Evolutionary conservation across 1,139 yeast genomes (phyloP).

Genomic region (Suhomyces taliae): DNA sequence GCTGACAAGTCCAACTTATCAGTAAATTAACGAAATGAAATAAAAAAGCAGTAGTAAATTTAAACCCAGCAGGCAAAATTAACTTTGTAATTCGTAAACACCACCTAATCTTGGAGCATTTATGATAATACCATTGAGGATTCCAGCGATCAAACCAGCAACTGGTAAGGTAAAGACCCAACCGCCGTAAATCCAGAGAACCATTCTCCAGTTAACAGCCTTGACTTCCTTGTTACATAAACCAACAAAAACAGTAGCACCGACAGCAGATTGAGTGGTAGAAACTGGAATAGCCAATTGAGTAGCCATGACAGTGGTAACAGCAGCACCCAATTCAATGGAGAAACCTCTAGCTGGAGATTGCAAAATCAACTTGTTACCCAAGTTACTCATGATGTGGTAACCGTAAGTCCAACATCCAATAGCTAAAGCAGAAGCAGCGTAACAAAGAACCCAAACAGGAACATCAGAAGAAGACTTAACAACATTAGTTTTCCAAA

Average conservation of each 20-base stretch:
- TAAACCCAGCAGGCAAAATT: not conserved
- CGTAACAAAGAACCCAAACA: slow-evolving; percentile 67
- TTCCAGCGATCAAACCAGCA: slow-evolving; percentile 73
- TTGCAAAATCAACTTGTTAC: slow-evolving; percentile 73
- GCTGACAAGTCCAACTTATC: too few species aligned
- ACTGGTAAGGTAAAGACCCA: slow-evolving; percentile 75
- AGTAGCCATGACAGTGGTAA: slow-evolving; percentile 75
- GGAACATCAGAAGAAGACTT: slow-evolving; percentile 60
- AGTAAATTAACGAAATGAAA: too few species aligned
- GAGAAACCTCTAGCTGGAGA: slow-evolving; percentile 82
- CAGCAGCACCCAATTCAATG: slow-evolving; percentile 77
- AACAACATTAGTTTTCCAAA: slow-evolving; percentile 57
- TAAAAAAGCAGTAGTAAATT: too few species aligned
- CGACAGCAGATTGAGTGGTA: slow-evolving; percentile 79
- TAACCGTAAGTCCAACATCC: slow-evolving; percentile 78
- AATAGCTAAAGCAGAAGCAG: slow-evolving; percentile 65
- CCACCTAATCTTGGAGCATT: slow-evolving; percentile 62
- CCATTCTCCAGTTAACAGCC: slow-evolving; percentile 80
- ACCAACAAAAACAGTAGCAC: slow-evolving; percentile 77
- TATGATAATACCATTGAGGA: slow-evolving; percentile 61
- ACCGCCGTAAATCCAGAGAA: slow-evolving; percentile 67
- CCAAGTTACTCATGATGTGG: slow-evolving; percentile 68
- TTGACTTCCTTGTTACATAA: slow-evolving; percentile 63
- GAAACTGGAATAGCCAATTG: slow-evolving; percentile 71
- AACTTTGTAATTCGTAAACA: slow-evolving; percentile 20